Evolutionary conservation across 2,329 filamentous ascomycete genomes (phyloP).

Genomic region (Penicillium decumbens): DNA sequence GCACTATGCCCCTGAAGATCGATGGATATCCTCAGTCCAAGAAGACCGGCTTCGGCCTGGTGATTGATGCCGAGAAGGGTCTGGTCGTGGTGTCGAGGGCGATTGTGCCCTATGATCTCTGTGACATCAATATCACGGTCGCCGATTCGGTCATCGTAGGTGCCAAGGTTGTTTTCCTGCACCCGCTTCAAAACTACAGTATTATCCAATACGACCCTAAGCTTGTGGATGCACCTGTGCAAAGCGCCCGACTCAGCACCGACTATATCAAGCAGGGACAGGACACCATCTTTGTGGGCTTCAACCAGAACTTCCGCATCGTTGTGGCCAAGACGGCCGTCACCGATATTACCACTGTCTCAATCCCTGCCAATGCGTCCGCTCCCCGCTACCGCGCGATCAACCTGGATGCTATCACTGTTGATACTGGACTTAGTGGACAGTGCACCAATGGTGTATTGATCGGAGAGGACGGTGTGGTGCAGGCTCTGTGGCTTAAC

Average conservation of each 20-base stretch:
- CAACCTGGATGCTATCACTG: slow-evolving; percentile 94
- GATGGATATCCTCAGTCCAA: slow-evolving; percentile 95
- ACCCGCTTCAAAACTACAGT: slow-evolving; percentile 94
- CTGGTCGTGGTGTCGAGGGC: slow-evolving; percentile 90
- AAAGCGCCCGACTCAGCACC: slow-evolving; percentile 77
- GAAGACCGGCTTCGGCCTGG: slow-evolving; percentile 91
- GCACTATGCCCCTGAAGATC: slow-evolving; percentile 89
- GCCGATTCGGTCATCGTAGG: slow-evolving; percentile 94
- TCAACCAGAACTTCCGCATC: slow-evolving; percentile 90
- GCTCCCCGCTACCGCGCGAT: slow-evolving; percentile 91
- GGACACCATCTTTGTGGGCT: slow-evolving; percentile 94
- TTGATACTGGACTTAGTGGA: slow-evolving; percentile 84
- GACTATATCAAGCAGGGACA: slow-evolving; percentile 86
- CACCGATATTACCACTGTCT: slow-evolving; percentile 94
- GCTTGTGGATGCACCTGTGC: slow-evolving; percentile 88
- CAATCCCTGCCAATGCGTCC: slow-evolving; percentile 87
- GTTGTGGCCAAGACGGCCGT: slow-evolving; percentile 92
- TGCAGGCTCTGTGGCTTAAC: slow-evolving; percentile 93
- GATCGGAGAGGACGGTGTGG: slow-evolving; percentile 80
- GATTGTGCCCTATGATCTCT: slow-evolving; percentile 92
- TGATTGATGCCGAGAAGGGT: slow-evolving; percentile 96
- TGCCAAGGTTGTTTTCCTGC: slow-evolving; percentile 90
- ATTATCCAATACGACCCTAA: slow-evolving; percentile 91
- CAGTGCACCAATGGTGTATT: slow-evolving; percentile 94
- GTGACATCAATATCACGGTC: slow-evolving; percentile 92